Percentiles rank a stretch among this genome's conserved stretches.
phyloP scores from a whole-genome alignment of 2,329 filamentous ascomycete species.

The Aaosphaeria arxii region DNA sequence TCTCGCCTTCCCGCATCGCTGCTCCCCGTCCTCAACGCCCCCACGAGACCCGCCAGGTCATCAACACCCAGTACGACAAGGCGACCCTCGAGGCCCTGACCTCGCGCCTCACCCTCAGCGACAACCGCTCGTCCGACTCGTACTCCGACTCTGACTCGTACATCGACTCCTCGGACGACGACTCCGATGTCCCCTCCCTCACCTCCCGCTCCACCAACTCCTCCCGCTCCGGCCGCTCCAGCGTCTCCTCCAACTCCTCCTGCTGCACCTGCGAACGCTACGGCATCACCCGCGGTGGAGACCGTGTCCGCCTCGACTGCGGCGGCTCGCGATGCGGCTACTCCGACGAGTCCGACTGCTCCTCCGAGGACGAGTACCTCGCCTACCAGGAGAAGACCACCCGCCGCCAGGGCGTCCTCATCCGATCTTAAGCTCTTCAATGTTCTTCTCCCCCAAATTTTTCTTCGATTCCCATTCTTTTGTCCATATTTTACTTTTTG shows the following conservation, averaged over 20 bases:
- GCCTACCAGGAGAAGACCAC: constrained; percentile 51
- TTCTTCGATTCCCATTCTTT: not conserved
- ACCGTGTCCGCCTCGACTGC: constrained; percentile 94
- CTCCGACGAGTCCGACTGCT: constrained; percentile 69
- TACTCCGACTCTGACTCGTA: constrained; percentile 65
- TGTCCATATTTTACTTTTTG: constrained; percentile 2
- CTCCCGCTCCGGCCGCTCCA: constrained; percentile 60
- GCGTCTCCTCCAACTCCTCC: constrained; percentile 51
- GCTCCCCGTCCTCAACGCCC: constrained; percentile 87
- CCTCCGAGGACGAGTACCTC: constrained; percentile 62
- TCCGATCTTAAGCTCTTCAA: constrained; percentile 28
- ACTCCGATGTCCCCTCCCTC: constrained; percentile 67
- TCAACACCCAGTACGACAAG: constrained; percentile 75
- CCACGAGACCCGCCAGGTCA: constrained; percentile 81
- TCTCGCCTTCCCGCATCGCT: constrained; percentile 85
- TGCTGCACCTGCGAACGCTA: constrained; percentile 93
- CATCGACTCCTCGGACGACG: constrained; percentile 56
- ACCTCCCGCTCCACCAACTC: constrained; percentile 66
- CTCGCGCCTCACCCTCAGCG: constrained; percentile 66
- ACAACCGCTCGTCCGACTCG: constrained; percentile 68
- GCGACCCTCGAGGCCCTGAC: constrained; percentile 77
- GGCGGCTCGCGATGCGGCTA: constrained; percentile 85
- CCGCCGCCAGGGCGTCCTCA: constrained; percentile 46
- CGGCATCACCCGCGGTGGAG: constrained; percentile 89
- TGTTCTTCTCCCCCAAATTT: not conserved